These are phyloP conservation scores for Sideroxylon spinosum DNA, from an alignment of 179 eudicot genomes.

Conservation along the genomic window DNA sequence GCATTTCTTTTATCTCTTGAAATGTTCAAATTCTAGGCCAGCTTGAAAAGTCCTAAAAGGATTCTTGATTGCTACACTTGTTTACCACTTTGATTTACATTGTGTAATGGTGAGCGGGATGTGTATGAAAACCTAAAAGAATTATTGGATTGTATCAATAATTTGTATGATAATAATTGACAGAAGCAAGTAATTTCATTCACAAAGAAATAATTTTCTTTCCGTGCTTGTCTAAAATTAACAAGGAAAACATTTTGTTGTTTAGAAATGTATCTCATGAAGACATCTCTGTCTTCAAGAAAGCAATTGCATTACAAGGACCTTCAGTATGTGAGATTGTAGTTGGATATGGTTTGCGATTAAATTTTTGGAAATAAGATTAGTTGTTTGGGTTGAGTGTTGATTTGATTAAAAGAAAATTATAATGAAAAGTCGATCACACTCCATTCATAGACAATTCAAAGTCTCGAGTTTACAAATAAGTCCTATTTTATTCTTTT, in stretches of 20 bases:
- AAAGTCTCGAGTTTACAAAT: background rate
- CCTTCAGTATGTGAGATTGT: too few species aligned
- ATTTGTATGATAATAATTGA: background rate
- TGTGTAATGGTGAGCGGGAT: background rate
- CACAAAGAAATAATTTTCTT: too few species aligned
- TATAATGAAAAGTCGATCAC: background rate
- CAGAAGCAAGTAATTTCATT: background rate
- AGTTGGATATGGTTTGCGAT: too few species aligned
- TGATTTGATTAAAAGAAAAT: background rate
- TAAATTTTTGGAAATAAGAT: too few species aligned
- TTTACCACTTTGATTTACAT: background rate
- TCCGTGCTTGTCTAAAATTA: too few species aligned
- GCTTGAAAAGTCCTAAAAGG: background rate
- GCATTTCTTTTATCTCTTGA: background rate
- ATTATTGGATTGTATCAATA: background rate
- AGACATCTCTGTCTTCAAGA: too few species aligned
- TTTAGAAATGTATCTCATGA: too few species aligned
- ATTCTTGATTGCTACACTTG: background rate
- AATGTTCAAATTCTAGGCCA: background rate
- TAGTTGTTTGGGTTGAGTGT: background rate
- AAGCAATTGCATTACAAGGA: too few species aligned
- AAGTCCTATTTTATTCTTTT: too few species aligned
- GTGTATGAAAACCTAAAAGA: too few species aligned
- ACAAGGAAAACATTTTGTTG: too few species aligned
- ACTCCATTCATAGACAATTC: background rate